Evolutionary conservation across 1,284 basidiomycete genomes (phyloP), one percentile per base, ranked within the genome.

Genomic region (Ganoderma sinense): DNA sequence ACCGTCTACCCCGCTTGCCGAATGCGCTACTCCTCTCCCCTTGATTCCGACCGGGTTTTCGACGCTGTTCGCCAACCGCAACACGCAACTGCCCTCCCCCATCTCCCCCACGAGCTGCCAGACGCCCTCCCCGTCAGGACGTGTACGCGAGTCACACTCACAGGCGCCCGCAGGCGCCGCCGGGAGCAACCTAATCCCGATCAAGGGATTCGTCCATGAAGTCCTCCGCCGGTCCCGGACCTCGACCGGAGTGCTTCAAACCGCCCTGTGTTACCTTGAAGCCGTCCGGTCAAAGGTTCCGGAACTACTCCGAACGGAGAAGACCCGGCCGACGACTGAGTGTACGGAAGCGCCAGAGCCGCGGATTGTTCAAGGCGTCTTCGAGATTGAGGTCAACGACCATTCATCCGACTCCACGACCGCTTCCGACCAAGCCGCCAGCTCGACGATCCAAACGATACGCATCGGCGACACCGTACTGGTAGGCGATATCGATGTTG

Each of bases 241-340:
- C 0, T 93, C 93, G 13, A 91, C 89, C 26, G 88, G 84, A 59
- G 91, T 94, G 18, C 84, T 94, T 7, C 92, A 94, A 78, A 92
- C 92, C 0, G 93, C 92, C 0, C 81, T 94, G 0, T 94, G 93
- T 78, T 94, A 94, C 75, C 82, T 94, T 33, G 91, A 94, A 78
- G 93, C 91, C 3, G 85, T 94, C 26, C 88, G 91, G 11, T 75
- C 81, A 31, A 92, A 89, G 80, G 80, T 94, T 4, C 88, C 91
- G 2, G 87, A 89, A 55, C 82, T 93, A 16, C 81, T 87, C 69
- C 81, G 78, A 4, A 82, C 85, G 75, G 90, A 92, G 73, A 78
- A 62, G 83, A 82, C 45, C 72, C 83, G 69, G 39, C 70, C 71
- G 48, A 67, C 70, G 14, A 61, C 71, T 29, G 67, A 70, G 10